Base-by-base conservation (phyloP, 306 rosid genomes). In the Rubus parviflorus region DNA sequence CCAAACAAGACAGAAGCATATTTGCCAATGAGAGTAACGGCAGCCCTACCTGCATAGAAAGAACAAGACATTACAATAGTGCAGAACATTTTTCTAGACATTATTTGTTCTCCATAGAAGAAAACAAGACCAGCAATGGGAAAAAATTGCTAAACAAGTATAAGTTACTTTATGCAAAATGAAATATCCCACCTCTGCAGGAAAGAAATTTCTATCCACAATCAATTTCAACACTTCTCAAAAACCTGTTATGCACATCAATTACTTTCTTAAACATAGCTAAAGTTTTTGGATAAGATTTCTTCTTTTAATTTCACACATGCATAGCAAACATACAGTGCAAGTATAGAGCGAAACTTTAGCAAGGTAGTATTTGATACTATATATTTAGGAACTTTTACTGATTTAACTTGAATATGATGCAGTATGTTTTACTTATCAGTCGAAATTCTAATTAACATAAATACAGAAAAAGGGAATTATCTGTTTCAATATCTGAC, bases 21-120 rank as follows among this genome's bases (percentile, higher is more conserved):
- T 67, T 45, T 74, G 45, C 48, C 37, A 57, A 51, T 13, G 15
- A 41, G n/a, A 73, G 56, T 42, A 62, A 68, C 57, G 5, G 52
- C 30, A 30, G 66, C 60, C 45, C 78, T 74, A 37, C 78, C 78
- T 74, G 70, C 78, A 61, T 3, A 46, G 13, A 30, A 13, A 46
- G 38, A 60, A 16, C 54, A 73, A 41, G 68, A 58, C 54, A 58
- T 41, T 56, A 73, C 57, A 1, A 8, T 4, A 51, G 63, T 37
- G 8, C 35, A 7, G 40, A 35, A 38, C 74, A 23, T 16, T 30
- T 19, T 38, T 40, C 70, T 6, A 14, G 42, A 65, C 69, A 70
- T 30, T 40, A n/a, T n/a, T 66, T 42, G 71, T 66, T 42, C 35
- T 19, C 51, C 8, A 20, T 30, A 11, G 16, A 65, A 38, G 17